phyloP scores from a whole-genome alignment of 2,329 filamentous ascomycete species.

The Fusarium fracticaudum region DNA sequence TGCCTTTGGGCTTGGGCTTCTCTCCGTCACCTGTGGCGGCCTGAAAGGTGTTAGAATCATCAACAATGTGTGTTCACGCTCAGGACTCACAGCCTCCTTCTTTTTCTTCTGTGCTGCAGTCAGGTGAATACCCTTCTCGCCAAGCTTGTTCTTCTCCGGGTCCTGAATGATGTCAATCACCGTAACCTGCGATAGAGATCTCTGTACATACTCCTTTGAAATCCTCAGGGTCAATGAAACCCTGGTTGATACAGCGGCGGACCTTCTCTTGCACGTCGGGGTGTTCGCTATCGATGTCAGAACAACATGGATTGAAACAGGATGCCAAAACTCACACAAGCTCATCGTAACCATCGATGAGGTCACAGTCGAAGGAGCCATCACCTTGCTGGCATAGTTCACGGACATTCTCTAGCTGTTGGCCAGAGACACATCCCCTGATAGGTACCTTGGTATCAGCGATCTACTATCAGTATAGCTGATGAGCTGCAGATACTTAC shows the following conservation, averaged over 20 bases:
- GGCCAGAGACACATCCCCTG: conserved; percentile 90
- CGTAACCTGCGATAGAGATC: background rate
- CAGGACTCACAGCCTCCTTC: conserved; percentile 42
- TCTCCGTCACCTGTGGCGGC: conserved; percentile 42
- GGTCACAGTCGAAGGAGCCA: conserved; percentile 67
- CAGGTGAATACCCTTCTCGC: conserved; percentile 70
- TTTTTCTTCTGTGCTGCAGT: conserved; percentile 50
- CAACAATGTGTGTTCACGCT: background rate
- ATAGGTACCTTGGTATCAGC: background rate
- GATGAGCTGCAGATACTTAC: conserved; percentile 58
- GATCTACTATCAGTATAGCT: background rate
- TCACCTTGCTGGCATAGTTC: conserved; percentile 59
- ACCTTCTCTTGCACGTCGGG: conserved; percentile 78
- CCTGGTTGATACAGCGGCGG: conserved; percentile 74
- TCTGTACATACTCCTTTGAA: conserved; percentile 80
- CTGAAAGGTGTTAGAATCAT: conserved; percentile 33
- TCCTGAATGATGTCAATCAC: conserved; percentile 63
- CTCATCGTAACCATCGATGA: conserved; percentile 85
- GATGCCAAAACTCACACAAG: conserved; percentile 58
- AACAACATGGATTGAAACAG: background rate
- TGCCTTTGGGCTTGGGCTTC: conserved; percentile 45
- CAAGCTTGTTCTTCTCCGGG: conserved; percentile 75
- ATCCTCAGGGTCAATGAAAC: conserved; percentile 84
- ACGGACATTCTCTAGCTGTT: conserved; percentile 73
- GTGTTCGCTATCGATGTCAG: conserved; percentile 51